Evolutionary conservation across 1,139 yeast species (phyloP), one percentile per base, ranked within the genome.

Genomic region (Candida sp.): DNA sequence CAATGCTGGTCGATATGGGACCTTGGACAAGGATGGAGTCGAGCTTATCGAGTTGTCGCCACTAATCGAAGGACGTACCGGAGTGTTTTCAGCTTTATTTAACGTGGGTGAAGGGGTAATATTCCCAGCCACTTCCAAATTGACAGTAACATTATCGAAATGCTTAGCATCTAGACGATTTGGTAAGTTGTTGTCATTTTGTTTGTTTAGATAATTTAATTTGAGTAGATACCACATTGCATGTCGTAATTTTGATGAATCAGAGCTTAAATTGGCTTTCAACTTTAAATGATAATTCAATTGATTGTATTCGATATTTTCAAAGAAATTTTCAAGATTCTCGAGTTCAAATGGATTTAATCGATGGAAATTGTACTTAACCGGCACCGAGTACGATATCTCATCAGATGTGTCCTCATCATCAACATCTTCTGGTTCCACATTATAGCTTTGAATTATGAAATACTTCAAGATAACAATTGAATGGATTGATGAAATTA

Each of bases 161-260:
- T 25, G 29, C 29, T 25, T 25, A 11, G 7, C 29, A 11, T 25
- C 29, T 25, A 25, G 2, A 25, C 2, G 7, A 3, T 25, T 25
- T 7, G 29, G 7, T 25, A 11, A 7, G 11, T 11, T 25, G n/a
- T n/a, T n/a, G 2, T 8, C 29, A 25, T 25, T 25, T 7, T 7
- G 11, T 8, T 2, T 8, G 11, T 3, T 46, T 7, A 53, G 33
- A 47, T 63, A 57, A 37, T 67, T 64, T 11, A 58, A 45, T 46
- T 61, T 63, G 21, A 70, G 61, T 21, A 68, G 48, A 35, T 57
- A 54, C 74, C 75, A 70, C 8, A 68, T 45, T 9, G 55, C 44
- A 22, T 60, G 61, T 35, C 75, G 56, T 22, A 70, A 50, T 46
- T 64, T 64, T 27, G 49, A 50, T 2, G 73, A 55, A 43, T 66